Evolutionary conservation across 192 early-diverging fungal genomes (phyloP).

Genomic region (Coemansia sp.): DNA sequence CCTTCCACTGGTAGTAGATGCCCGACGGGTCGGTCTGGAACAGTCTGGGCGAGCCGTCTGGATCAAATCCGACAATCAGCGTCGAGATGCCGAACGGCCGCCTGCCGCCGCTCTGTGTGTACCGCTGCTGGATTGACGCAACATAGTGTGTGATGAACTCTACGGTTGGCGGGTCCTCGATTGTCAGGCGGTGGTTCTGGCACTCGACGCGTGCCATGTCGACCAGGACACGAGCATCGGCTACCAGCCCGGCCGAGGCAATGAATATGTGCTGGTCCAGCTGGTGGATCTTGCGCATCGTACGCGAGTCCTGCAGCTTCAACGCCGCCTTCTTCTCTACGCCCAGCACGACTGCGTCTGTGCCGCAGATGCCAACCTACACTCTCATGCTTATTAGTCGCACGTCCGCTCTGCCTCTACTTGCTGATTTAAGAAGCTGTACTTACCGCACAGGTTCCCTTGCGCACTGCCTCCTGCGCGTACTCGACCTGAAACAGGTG

Average conservation of each 20-base stretch:
- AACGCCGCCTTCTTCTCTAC: slow-evolving; percentile 95
- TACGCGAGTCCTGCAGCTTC: slow-evolving; percentile 96
- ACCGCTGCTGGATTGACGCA: slow-evolving; percentile 97
- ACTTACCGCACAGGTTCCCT: slow-evolving; percentile 95
- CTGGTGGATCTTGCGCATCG: slow-evolving; percentile 94
- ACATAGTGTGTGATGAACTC: slow-evolving; percentile 98
- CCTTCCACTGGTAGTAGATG: slow-evolving; percentile 98
- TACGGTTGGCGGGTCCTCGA: slow-evolving; percentile 95
- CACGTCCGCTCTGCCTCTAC: not conserved
- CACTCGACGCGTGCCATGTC: slow-evolving; percentile 97
- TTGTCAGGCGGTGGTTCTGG: slow-evolving; percentile 94
- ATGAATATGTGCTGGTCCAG: slow-evolving; percentile 96
- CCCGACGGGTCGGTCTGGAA: slow-evolving; percentile 99
- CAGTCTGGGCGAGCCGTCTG: slow-evolving; percentile 84
- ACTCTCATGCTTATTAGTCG: slow-evolving; percentile 1
- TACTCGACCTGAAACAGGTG: slow-evolving; percentile 99
- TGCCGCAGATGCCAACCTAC: slow-evolving; percentile 94
- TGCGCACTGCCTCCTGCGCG: slow-evolving; percentile 94
- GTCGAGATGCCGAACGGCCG: slow-evolving; percentile 98
- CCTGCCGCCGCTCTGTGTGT: slow-evolving; percentile 97
- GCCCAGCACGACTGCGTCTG: slow-evolving; percentile 87
- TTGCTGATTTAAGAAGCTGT: not conserved
- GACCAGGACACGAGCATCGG: slow-evolving; percentile 93
- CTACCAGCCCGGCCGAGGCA: slow-evolving; percentile 94
- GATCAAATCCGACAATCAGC: slow-evolving; percentile 91